These are phyloP conservation scores for Beauveria scarabaeidicola DNA, from an alignment of 2,329 filamentous ascomycete species.

Conservation along the genomic window DNA sequence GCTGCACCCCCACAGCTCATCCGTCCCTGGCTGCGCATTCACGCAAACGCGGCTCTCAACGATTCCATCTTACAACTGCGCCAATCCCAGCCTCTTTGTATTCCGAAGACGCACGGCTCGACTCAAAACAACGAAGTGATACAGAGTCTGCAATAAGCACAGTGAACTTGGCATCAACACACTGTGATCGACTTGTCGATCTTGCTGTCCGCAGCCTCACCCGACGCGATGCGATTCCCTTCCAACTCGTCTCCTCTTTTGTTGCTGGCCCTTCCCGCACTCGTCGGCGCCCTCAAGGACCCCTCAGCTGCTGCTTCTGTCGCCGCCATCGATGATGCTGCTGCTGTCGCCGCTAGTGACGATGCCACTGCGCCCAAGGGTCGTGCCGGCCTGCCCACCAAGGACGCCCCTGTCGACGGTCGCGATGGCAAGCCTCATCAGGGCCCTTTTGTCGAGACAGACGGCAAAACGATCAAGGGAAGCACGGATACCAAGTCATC, in stretches of 20 bases:
- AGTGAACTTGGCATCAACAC: too few species aligned
- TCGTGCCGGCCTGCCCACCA: conserved; percentile 38
- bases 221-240: conserved; percentile 44
- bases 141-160: neutral
- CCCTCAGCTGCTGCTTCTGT: neutral
- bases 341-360: conserved; percentile 16
- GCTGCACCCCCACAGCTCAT: neutral
- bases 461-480: conserved; percentile 23
- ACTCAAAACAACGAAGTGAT: neutral
- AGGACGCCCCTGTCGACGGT: conserved; percentile 84
- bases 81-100: neutral
- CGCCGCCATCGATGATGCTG: neutral
- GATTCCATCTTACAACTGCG: neutral
- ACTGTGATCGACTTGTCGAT: neutral
- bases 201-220: neutral
- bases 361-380: conserved; percentile 22
- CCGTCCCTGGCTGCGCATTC: neutral
- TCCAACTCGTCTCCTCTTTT: conserved; percentile 39
- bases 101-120: neutral
- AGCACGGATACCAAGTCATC: conserved; percentile 20
- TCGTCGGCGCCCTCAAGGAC: conserved; percentile 33
- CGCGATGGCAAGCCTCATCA: conserved; percentile 89
- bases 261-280: conserved; percentile 44
- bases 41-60: neutral
- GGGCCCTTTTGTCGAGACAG: conserved; percentile 65